phyloP scores from a whole-genome alignment of 768 basidiomycete species.

The Rhodotorula graminis region DNA sequence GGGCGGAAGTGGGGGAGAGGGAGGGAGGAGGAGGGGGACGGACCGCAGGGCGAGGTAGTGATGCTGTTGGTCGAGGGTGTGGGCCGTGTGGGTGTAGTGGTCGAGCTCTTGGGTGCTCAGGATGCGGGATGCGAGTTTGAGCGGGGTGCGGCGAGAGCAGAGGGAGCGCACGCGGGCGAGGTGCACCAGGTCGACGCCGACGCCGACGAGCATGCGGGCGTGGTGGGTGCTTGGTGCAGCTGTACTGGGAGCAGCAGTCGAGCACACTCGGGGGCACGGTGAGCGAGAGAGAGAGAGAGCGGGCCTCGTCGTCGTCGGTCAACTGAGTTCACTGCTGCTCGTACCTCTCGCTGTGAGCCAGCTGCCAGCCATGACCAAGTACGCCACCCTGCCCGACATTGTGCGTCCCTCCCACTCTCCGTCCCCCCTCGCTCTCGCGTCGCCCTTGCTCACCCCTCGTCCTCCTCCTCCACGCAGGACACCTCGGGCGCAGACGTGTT shows the following conservation, averaged over 20 bases:
- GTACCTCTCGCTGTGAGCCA: no score
- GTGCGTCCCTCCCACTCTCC: conserved; percentile 52
- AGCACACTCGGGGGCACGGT: no score
- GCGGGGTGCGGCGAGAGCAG: conserved; percentile 53
- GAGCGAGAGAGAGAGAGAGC: no score
- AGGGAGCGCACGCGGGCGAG: conserved; percentile 62
- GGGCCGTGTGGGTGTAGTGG: conserved; percentile 48
- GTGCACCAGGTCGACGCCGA: conserved; percentile 71
- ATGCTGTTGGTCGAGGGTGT: conserved; percentile 31
- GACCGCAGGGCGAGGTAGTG: conserved; percentile 72
- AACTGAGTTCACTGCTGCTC: no score
- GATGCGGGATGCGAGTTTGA: conserved; percentile 59
- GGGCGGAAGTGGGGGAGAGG: conserved; percentile 14
- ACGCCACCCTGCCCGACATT: conserved; percentile 85
- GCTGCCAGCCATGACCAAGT: conserved; percentile 56
- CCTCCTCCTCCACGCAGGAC: conserved; percentile 56
- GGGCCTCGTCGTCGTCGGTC: not conserved
- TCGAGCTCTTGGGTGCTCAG: conserved; percentile 55
- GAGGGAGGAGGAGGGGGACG: conserved; percentile 33
- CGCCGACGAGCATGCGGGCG: conserved; percentile 55
- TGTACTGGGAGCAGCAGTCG: not conserved
- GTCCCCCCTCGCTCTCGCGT: not conserved
- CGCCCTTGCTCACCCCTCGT: conserved; percentile 13
- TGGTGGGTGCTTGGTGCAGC: not conserved
- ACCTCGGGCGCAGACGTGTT: conserved; percentile 79